Percentiles rank a stretch among this genome's conserved stretches.
Conservation (phyloP, 768 basidiomycete species). For the Thelephora aurantiotincta region DNA sequence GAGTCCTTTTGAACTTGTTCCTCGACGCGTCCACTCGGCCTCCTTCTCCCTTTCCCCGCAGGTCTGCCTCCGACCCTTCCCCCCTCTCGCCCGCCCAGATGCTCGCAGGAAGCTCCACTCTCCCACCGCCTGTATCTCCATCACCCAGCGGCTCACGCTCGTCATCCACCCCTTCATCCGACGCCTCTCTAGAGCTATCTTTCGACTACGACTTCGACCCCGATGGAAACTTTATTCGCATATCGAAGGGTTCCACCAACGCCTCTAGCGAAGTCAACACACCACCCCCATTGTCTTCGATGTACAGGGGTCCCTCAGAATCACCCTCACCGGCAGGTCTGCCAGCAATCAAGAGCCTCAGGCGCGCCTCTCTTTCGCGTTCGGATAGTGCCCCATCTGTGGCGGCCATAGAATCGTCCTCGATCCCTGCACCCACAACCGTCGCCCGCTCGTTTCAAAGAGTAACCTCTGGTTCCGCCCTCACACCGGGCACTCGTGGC, state of each 20-base stretch:
- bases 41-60: not conserved
- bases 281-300: slow-evolving; percentile 27
- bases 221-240: slow-evolving; percentile 40
- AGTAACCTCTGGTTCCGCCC: slow-evolving; percentile 43
- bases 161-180: slow-evolving; percentile 30
- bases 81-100: not conserved
- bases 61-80: not conserved
- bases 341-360: slow-evolving; percentile 24
- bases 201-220: slow-evolving; percentile 49
- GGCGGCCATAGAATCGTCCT: slow-evolving; percentile 19
- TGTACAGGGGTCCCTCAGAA: slow-evolving; percentile 14
- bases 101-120: slow-evolving; percentile 1
- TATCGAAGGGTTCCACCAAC: slow-evolving; percentile 34
- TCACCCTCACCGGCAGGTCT: slow-evolving; percentile 16
- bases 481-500: slow-evolving; percentile 15
- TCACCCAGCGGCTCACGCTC: slow-evolving; percentile 5
- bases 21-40: no score
- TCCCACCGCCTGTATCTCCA: slow-evolving; percentile 6
- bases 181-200: slow-evolving; percentile 48
- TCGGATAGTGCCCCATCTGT: slow-evolving; percentile 51
- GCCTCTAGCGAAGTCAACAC: slow-evolving; percentile 17
- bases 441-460: slow-evolving; percentile 46
- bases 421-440: slow-evolving; percentile 18
- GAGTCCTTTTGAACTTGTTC: no score
- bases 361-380: slow-evolving; percentile 42